Evolutionary conservation across 176 grass and related monocot genomes (phyloP).

Genomic region (Echinochloa phyllopogon): DNA sequence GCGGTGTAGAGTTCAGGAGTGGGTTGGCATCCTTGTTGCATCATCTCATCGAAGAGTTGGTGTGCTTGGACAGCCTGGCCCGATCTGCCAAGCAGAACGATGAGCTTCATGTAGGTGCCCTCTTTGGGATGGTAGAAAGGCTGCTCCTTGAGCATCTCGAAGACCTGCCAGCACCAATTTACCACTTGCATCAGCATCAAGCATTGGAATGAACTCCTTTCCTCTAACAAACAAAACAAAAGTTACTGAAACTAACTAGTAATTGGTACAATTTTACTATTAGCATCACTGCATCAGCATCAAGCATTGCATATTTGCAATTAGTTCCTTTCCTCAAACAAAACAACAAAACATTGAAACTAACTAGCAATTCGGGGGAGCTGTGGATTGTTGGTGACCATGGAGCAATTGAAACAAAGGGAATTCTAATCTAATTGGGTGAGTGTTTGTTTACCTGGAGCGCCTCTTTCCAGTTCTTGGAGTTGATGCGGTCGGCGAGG

Average conservation of each 20-base stretch:
- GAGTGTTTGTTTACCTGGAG: slow-evolving; percentile 57
- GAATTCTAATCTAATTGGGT: background rate
- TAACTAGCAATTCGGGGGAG: background rate
- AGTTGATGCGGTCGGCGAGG: slow-evolving; percentile 63
- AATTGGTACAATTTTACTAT: background rate
- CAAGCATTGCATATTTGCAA: background rate
- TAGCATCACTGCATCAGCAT: background rate
- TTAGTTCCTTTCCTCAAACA: background rate
- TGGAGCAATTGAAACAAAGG: background rate
- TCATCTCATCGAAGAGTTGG: slow-evolving; percentile 70
- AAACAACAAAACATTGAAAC: background rate
- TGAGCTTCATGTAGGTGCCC: slow-evolving; percentile 89
- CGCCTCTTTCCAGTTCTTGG: slow-evolving; percentile 67
- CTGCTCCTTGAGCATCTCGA: slow-evolving; percentile 82
- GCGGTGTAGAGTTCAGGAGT: slow-evolving; percentile 78
- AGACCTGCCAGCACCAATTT: slow-evolving; percentile 52
- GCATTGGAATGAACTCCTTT: background rate
- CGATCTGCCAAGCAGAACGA: slow-evolving; percentile 65
- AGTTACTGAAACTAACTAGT: background rate
- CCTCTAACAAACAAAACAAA: background rate
- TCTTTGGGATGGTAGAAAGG: slow-evolving; percentile 84
- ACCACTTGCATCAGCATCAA: no score
- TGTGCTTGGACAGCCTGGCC: slow-evolving; percentile 63
- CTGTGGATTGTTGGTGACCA: background rate
- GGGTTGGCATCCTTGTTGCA: slow-evolving; percentile 62